Percentiles rank a stretch among this genome's conserved stretches.
These are phyloP conservation scores for Daucus carota DNA, from an alignment of 129 eudicot species.

Conservation along the genomic window DH1_v3.0 NC_030381.2:55091001-55091500, in stretches of 20 bases:
- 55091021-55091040: background rate
- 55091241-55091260: constrained; percentile 49
- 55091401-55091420: no score
- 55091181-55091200: background rate
- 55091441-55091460: no score
- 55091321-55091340: background rate
- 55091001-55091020: background rate
- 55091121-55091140: background rate
- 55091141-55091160: background rate
- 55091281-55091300: background rate
- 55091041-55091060: background rate
- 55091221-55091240: constrained; percentile 33
- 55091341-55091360: background rate
- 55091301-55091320: background rate
- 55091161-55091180: background rate
- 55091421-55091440: no score
- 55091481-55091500: no score
- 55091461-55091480: no score
- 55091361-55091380: no score
- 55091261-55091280: constrained; percentile 80
- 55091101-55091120: background rate
- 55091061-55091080: background rate
- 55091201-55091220: constrained; percentile 57
- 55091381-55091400: no score
- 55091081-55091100: no score